A percentile compares a stretch with the other conserved stretches of the same genome.
These are phyloP conservation scores for Salix suchowensis DNA, from an alignment of 345 rosid genomes.

Conservation along the genomic window DNA sequence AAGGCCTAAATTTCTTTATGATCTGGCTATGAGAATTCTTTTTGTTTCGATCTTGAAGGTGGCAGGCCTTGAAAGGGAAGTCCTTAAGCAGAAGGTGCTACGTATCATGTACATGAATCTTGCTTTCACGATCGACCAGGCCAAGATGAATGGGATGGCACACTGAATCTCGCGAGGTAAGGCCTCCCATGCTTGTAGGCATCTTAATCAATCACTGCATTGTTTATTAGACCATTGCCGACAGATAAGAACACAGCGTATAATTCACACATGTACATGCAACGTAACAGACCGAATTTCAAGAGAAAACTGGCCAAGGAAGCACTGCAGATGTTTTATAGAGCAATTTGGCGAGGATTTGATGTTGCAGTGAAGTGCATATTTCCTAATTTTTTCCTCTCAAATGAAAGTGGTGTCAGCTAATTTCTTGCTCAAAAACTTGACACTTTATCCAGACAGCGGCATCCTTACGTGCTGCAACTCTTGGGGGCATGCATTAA, in stretches of 20 bases:
- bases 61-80: slow-evolving; percentile 36
- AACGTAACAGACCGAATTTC: slow-evolving; percentile 33
- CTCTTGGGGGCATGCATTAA: slow-evolving; percentile 59
- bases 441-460: slow-evolving; percentile 50
- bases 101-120: slow-evolving; percentile 37
- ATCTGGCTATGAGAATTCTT: too few species aligned
- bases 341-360: slow-evolving; percentile 49
- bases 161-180: slow-evolving; percentile 47
- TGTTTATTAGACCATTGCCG: not conserved
- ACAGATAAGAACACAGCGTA: not conserved
- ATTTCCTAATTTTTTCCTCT: slow-evolving; percentile 34
- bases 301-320: slow-evolving; percentile 45
- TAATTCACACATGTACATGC: too few species aligned
- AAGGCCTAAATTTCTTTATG: not conserved
- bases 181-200: not conserved
- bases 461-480: slow-evolving; percentile 48
- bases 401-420: slow-evolving; percentile 27
- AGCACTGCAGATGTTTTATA: slow-evolving; percentile 48
- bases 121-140: slow-evolving; percentile 24
- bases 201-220: not conserved
- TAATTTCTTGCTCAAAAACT: slow-evolving; percentile 47
- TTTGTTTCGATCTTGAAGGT: slow-evolving; percentile 22
- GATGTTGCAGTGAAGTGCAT: slow-evolving; percentile 65
- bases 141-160: slow-evolving; percentile 50
- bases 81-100: slow-evolving; percentile 39